Evolutionary conservation across 805 yeast genomes (phyloP), one percentile per base, ranked within the genome.

Genomic region (Lipomyces sp.): DNA sequence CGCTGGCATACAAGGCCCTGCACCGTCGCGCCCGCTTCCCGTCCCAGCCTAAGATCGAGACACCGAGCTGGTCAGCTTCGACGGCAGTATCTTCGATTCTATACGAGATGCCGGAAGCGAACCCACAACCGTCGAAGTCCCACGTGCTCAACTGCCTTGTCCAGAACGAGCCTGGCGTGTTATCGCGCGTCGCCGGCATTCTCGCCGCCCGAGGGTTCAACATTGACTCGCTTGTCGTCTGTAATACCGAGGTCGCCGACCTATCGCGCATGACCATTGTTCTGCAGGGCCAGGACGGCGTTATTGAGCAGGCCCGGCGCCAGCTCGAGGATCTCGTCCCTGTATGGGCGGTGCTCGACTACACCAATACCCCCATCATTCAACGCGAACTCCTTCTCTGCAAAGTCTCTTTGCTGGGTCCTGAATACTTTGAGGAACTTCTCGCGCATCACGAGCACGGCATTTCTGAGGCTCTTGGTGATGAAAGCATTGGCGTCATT

Each of bases 141-240:
- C 99, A 95, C 74, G 96, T 95, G 56, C 84, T 95, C 77, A 95
- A 94, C 84, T 95, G 99, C 81, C 84, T 95, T 76, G 99, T 95
- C 18, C 98, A 95, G 80, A 94, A 95, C 79, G 99, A 95, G 80
- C 98, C 99, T 6, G 99, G 99, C 84, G 99, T 95, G 57, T 82
- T 95, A 74, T 89, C 97, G 45, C 86, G 94, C 63, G 90, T 95
- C 54, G 90, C 98, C 5, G 97, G 98, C 63, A 92, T 97, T 62
- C 84, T 95, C 72, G 99, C 99, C 50, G 98, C 98, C 51, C 86
- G 99, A 78, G 99, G 99, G 18, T 95, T 95, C 86, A 95, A 95
- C 82, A 95, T 95, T 75, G 99, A 95, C 79, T 94, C 98, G 10
- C 84, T 95, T 71, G 97, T 95, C 66, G 99, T 95, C 57, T 94